Evolutionary conservation across 768 basidiomycete species (phyloP), one percentile per base, ranked within the genome.

Genomic region (Termitomyces heimii): DNA sequence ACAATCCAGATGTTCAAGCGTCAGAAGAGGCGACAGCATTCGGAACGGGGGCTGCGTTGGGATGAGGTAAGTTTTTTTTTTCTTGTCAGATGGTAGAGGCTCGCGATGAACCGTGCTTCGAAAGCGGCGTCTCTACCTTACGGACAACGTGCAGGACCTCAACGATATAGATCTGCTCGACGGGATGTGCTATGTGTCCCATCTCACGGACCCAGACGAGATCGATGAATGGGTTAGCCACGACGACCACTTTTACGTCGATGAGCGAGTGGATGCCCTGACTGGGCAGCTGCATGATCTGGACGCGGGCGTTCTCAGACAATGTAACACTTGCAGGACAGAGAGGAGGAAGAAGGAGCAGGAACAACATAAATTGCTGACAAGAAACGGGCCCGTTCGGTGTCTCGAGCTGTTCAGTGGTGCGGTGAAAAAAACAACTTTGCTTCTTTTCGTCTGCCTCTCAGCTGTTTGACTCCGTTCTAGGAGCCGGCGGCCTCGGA

Each of bases 401-500:
- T 83, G 82, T 2, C 59, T 91, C 55, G 89, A 91, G 64, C 70
- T 91, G 5, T 91, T 89, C 62, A 77, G 81, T 66, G 89, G 87
- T 87, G 64, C 53, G 71, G 60, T 31, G 43, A 53, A 59, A 26
- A 24, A 18, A 44, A 16, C 39, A 20, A n/a, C 9, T 40, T 40
- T 18, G 9, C 4, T 48, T 57, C 2, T 18, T 42, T 46, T 45
- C 29, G 22, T 50, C 16, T 24, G 48, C 35, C 35, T 12, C 34
- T 12, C 34, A 5, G 52, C 56, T 46, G 16, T 35, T 37, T 22
- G 39, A 40, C 50, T 34, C 20, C 43, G 28, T 1, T 45, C 20
- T 56, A 89, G 88, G 88, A 67, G 89, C 87, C 37, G 89, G 89
- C 51, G 89, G 89, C 3, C 75, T 92, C 6, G 85, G 86, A 3